These are phyloP conservation scores for Beauveria scarabaeidicola DNA, from an alignment of 2,329 filamentous ascomycete species.

Conservation along the genomic window DNA sequence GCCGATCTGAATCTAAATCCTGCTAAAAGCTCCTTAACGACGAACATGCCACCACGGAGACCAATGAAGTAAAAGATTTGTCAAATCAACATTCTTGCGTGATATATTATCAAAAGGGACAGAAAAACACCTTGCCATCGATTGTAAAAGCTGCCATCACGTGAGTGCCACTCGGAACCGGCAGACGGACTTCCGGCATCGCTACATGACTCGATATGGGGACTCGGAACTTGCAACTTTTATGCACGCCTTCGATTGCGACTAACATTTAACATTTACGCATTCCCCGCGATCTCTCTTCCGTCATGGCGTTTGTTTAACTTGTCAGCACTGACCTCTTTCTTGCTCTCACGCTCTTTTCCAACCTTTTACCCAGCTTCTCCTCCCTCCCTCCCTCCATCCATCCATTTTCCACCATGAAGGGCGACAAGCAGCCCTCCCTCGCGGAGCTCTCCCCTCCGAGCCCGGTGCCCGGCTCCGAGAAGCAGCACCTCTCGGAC, in stretches of 20 bases:
- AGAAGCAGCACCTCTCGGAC: not conserved
- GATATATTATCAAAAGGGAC: not conserved
- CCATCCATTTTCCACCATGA: not conserved
- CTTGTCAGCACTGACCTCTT: not conserved
- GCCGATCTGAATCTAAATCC: not conserved
- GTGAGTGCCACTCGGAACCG: not conserved
- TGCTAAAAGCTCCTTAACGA: not conserved
- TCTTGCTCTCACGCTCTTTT: not conserved
- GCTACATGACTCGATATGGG: slow-evolving; percentile 6
- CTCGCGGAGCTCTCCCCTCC: not conserved
- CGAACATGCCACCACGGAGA: not conserved
- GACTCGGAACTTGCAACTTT: not conserved
- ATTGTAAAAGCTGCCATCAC: not conserved
- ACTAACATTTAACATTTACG: not conserved
- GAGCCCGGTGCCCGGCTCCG: not conserved
- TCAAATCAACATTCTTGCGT: not conserved
- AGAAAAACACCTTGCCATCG: not conserved
- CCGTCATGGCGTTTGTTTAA: not conserved
- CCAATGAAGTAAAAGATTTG: too few relatives aligned
- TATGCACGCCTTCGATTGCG: not conserved
- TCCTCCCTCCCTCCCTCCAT: not conserved
- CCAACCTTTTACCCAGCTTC: not conserved
- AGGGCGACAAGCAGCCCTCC: not conserved
- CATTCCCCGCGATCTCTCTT: not conserved
- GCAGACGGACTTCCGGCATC: not conserved